Base-by-base conservation (phyloP, 106 monocot species). In the Agapanthus africanus region DNA sequence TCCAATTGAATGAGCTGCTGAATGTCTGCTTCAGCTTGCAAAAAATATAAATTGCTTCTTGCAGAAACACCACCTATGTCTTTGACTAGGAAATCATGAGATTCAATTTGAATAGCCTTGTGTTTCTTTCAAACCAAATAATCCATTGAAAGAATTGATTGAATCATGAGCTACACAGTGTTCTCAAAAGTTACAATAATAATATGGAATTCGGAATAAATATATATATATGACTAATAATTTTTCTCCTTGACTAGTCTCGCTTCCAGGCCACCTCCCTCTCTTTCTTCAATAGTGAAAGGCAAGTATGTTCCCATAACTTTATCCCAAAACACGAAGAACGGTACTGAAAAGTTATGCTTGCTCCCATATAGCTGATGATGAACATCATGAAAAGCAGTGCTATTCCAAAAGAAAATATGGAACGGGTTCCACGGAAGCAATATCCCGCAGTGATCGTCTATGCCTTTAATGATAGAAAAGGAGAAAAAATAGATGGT, bases 241-340 rank as follows among this genome's bases (percentile, higher is more conserved):
- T 8, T 11, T 36, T 70, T 41, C 52, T 73, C 51, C 37, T 66
- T 74, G 16, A 66, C 31, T 0, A 70, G 77, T 2, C 77, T 70
- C 10, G 77, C 80, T 30, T 72, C 72, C 7, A 68, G 42, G 0
- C 81, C 81, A 3, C 81, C 81, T 26, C 38, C 81, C 40, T 70
- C 37, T 26, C 76, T 81, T 62, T 73, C 64, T 61, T 63, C 72
- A 6, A 81, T 35, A 6, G 67, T 59, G 36, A 72, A 81, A 2
- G 76, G 76, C 68, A 81, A 67, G 62, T 76, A 37, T 11, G 81
- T 81, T 7, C 81, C 81, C 2, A 81, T 26, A 32, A 81, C 68
- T 40, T 44, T 72, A 60, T 81, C 81, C 81, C 81, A 68, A 0
- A 40, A 9, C 8, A 71, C 25, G 25, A 73, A 73, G 65, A 73